phyloP scores from a whole-genome alignment of 495 filamentous ascomycete genomes.

The Daldinia childiae region DNA sequence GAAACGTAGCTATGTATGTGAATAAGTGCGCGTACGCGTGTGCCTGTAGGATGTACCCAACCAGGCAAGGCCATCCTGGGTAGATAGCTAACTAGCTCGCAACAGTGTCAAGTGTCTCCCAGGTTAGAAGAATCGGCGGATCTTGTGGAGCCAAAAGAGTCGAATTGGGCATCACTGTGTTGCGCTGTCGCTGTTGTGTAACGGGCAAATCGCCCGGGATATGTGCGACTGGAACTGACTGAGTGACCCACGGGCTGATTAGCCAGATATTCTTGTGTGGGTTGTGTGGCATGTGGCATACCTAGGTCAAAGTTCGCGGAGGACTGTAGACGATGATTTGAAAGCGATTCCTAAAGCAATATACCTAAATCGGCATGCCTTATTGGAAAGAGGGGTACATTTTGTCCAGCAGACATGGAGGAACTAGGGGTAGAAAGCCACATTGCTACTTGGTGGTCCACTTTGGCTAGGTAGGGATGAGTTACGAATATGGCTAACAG shows the following conservation, averaged over 20 bases:
- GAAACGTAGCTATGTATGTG: constrained; percentile 6
- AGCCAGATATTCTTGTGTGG: constrained; percentile 41
- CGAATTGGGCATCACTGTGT: constrained; percentile 40
- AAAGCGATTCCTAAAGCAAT: constrained; percentile 39
- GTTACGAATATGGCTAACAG: constrained; percentile 34
- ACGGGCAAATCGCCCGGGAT: constrained; percentile 33
- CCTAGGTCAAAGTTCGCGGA: constrained; percentile 38
- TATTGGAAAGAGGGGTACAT: constrained; percentile 38
- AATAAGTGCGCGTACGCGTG: constrained; percentile 15
- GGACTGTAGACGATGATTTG: constrained; percentile 21
- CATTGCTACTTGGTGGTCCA: constrained; percentile 40
- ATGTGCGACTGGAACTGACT: constrained; percentile 25
- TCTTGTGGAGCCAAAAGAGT: constrained; percentile 36
- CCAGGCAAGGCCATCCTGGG: constrained; percentile 12
- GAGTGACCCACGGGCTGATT: constrained; percentile 35
- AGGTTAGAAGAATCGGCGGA: constrained; percentile 36
- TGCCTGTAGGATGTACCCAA: constrained; percentile 25
- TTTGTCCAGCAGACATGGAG: constrained; percentile 20
- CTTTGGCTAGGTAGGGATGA: constrained; percentile 29
- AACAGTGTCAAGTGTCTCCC: constrained; percentile 24
- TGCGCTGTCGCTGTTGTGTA: constrained; percentile 35
- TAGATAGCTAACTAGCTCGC: constrained; percentile 26
- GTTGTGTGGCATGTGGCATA: constrained; percentile 38
- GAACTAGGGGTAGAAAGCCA: constrained; percentile 36
- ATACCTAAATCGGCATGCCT: constrained; percentile 33